Evolutionary conservation across 1,139 yeast genomes (phyloP).

Genomic region (Scheffersomyces lignicola): DNA sequence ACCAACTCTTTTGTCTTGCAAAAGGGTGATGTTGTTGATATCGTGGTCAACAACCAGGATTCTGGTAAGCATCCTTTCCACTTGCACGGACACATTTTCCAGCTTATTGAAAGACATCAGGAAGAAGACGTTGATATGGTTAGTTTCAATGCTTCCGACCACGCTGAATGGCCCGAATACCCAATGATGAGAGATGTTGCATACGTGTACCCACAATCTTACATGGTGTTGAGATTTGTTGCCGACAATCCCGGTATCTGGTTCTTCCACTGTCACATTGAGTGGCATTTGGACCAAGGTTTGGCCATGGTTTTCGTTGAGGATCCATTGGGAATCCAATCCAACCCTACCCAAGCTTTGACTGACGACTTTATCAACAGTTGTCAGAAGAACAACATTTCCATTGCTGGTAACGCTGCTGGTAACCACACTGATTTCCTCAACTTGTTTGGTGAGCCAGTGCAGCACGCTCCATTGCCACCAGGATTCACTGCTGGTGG

Average conservation of each 20-base stretch:
- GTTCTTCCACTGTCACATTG: conserved; percentile 93
- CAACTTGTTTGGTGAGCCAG: conserved; percentile 55
- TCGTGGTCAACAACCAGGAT: conserved; percentile 71
- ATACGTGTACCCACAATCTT: conserved; percentile 63
- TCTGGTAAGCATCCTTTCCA: conserved; percentile 95
- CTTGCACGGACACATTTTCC: conserved; percentile 83
- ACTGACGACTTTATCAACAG: conserved; percentile 47
- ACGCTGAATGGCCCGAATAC: conserved; percentile 55
- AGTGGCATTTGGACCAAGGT: conserved; percentile 93
- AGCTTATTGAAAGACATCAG: conserved; percentile 62
- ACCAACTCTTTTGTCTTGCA: conserved; percentile 63
- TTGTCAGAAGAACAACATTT: conserved; percentile 47
- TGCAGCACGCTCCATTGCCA: conserved; percentile 59
- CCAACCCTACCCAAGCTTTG: conserved; percentile 32
- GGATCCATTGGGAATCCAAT: conserved; percentile 61
- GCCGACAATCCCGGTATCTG: conserved; percentile 91
- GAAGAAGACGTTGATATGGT: conserved; percentile 56
- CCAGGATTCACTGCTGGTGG: conserved; percentile 70
- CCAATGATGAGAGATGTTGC: conserved; percentile 71
- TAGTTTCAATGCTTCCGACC: conserved; percentile 47
- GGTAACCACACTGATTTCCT: conserved; percentile 54
- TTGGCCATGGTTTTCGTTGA: conserved; percentile 71
- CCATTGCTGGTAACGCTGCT: conserved; percentile 69
- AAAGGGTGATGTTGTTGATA: conserved; percentile 63
- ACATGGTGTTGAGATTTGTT: conserved; percentile 62